A percentile compares a stretch with the other conserved stretches of the same genome.
phyloP scores from a whole-genome alignment of 2,329 filamentous ascomycete species.

The Aureobasidium sp. region DNA sequence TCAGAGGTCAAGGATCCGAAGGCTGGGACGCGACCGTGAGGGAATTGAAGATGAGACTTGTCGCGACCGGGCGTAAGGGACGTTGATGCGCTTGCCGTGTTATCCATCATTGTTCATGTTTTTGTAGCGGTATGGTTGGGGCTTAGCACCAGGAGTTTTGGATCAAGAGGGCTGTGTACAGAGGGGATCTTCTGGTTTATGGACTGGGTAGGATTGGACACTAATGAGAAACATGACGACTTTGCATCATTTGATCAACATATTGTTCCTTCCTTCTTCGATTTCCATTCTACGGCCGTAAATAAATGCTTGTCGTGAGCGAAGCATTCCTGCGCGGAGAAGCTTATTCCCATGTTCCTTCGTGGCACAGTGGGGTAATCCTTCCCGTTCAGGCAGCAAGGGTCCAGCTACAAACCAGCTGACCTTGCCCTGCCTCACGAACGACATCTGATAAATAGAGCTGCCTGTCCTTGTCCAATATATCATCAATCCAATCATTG shows the following conservation, averaged over 20 bases:
- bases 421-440: no score
- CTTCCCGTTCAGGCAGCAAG: no score
- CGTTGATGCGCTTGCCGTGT: background rate
- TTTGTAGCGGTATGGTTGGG: background rate
- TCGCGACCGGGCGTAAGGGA: constrained; percentile 36
- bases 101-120: background rate
- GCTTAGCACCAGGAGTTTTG: constrained; percentile 1
- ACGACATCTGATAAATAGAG: no score
- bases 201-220: background rate
- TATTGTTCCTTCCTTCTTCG: background rate
- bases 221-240: background rate
- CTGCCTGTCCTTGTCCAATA: no score
- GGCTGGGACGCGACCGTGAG: constrained; percentile 36
- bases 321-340: background rate
- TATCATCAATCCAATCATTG: no score
- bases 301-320: background rate
- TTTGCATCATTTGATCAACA: background rate
- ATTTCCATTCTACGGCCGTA: background rate
- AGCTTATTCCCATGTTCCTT: background rate
- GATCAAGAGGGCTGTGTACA: background rate
- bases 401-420: no score
- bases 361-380: background rate
- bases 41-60: constrained; percentile 35
- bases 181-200: background rate
- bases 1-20: constrained; percentile 27